phyloP scores from a whole-genome alignment of 2,329 filamentous ascomycete genomes.

The Acrodontium crateriforme region DNA sequence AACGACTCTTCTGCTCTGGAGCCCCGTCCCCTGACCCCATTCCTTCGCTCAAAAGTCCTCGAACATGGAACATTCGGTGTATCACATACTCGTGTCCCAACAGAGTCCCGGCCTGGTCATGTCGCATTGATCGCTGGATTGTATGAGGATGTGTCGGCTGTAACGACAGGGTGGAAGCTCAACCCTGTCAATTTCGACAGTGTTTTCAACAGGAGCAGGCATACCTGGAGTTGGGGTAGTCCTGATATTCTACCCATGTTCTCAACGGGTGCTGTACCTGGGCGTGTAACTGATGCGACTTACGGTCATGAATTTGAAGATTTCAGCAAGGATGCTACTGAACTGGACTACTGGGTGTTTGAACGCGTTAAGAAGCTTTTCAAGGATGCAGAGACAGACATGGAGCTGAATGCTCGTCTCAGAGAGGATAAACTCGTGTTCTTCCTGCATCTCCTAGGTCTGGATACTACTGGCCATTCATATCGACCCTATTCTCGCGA shows the following conservation, averaged over 20 bases:
- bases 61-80: constrained; percentile 91
- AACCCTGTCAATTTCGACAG: constrained; percentile 98
- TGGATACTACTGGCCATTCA: constrained; percentile 80
- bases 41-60: constrained; percentile 75
- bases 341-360: constrained; percentile 90
- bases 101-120: constrained; percentile 90
- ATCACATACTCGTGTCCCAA: constrained; percentile 91
- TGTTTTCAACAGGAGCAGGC: constrained; percentile 89
- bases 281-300: constrained; percentile 71
- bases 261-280: constrained; percentile 75
- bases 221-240: constrained; percentile 99
- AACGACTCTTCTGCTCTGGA: constrained; percentile 44
- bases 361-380: constrained; percentile 85
- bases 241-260: constrained; percentile 98
- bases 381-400: constrained; percentile 61
- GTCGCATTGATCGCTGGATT: constrained; percentile 92
- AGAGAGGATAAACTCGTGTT: constrained; percentile 82
- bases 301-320: constrained; percentile 82
- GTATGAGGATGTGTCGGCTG: constrained; percentile 95
- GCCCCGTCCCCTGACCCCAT: constrained; percentile 75
- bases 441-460: constrained; percentile 81
- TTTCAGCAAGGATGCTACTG: constrained; percentile 67
- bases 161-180: constrained; percentile 95
- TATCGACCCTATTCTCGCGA: constrained; percentile 89
- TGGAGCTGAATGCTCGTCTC: constrained; percentile 57